Percentiles rank a stretch among this genome's conserved stretches.
Evolutionary conservation across 106 monocot species (phyloP).

Genomic region (Gastrodia elata): DNA sequence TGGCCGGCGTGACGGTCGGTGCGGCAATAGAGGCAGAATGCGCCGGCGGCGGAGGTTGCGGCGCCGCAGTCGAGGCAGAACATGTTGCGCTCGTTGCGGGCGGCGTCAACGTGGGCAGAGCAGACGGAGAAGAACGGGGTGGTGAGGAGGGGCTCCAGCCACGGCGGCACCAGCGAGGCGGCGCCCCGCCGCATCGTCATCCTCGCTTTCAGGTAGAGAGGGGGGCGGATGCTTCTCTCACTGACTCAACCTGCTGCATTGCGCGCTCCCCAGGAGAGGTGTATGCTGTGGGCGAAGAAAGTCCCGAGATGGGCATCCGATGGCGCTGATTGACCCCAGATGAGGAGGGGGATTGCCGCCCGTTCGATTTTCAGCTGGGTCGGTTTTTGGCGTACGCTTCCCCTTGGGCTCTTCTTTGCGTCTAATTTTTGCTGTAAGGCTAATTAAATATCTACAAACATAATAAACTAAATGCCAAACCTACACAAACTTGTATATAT

Average conservation of each 20-base stretch:
- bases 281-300: conserved; percentile 6
- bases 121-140: conserved; percentile 8
- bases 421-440: not conserved
- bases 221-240: conserved; percentile 7
- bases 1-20: conserved; percentile 45
- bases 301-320: not conserved
- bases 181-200: conserved; percentile 10
- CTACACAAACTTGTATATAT: no score
- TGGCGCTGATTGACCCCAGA: not conserved
- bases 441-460: no score
- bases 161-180: conserved; percentile 14
- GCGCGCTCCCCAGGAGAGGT: not conserved
- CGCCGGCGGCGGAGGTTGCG: conserved; percentile 14
- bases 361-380: not conserved
- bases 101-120: conserved; percentile 8
- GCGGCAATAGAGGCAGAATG: conserved; percentile 69
- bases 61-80: conserved; percentile 12
- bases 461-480: no score
- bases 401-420: conserved; percentile 8
- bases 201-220: conserved; percentile 1
- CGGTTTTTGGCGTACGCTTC: conserved; percentile 9
- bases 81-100: conserved; percentile 13
- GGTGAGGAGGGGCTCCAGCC: conserved; percentile 9
- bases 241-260: no score
- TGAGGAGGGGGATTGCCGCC: not conserved